Percentiles rank a stretch among this genome's conserved stretches.
phyloP scores from a whole-genome alignment of 495 filamentous ascomycete species.

The Articulospora tetracladia region DNA sequence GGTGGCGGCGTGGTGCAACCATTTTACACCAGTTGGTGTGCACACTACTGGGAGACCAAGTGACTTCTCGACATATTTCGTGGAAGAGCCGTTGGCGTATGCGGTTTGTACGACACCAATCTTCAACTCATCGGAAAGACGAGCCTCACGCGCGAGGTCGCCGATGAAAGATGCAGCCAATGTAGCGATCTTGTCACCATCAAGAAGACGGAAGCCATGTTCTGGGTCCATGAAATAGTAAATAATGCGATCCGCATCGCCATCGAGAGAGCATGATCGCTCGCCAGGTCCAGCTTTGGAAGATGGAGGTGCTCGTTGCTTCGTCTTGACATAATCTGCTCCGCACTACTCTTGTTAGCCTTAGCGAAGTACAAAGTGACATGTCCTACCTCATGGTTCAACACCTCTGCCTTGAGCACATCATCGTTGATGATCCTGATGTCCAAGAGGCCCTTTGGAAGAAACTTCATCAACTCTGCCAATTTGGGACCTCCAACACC shows the following conservation, averaged over 20 bases:
- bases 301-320: constrained; percentile 82
- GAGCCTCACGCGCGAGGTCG: constrained; percentile 76
- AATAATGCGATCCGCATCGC: constrained; percentile 91
- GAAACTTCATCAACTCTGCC: constrained; percentile 76
- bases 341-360: constrained; percentile 61
- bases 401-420: constrained; percentile 77
- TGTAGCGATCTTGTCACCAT: constrained; percentile 95
- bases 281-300: constrained; percentile 72
- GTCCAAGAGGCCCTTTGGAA: constrained; percentile 66
- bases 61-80: constrained; percentile 81
- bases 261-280: constrained; percentile 88
- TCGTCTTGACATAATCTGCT: constrained; percentile 96
- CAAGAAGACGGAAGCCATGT: constrained; percentile 79
- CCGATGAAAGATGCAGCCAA: constrained; percentile 92
- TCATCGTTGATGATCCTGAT: constrained; percentile 90
- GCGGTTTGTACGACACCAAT: constrained; percentile 96
- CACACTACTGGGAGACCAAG: constrained; percentile 87
- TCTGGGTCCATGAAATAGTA: constrained; percentile 91
- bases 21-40: constrained; percentile 94
- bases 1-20: constrained; percentile 90
- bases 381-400: constrained; percentile 76
- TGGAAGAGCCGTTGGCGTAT: constrained; percentile 96
- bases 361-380: background rate
- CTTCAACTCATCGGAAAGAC: constrained; percentile 71
- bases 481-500: constrained; percentile 95